Evolutionary conservation across 148 eudicot genomes (phyloP).

Genomic region (Gaultheria prostrata): DNA sequence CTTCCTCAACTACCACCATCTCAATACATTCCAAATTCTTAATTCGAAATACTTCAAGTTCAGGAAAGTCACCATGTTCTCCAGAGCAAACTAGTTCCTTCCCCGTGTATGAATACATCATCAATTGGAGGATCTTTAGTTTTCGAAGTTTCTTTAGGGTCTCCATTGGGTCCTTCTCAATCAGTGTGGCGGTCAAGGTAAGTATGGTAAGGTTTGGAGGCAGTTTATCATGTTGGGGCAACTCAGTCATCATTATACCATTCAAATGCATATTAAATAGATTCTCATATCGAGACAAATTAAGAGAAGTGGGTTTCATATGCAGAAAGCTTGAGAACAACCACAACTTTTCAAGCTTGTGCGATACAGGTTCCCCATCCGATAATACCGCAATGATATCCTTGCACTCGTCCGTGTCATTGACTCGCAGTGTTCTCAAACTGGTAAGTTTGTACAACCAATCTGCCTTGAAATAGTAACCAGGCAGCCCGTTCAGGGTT

Average conservation of each 20-base stretch:
- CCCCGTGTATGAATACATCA: background rate
- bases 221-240: background rate
- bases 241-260: background rate
- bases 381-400: background rate
- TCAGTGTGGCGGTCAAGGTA: rapidly evolving
- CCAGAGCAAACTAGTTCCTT: background rate
- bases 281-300: background rate
- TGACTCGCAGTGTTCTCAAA: background rate
- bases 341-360: background rate
- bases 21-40: background rate
- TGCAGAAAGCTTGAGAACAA: background rate
- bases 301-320: background rate
- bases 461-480: background rate
- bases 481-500: background rate
- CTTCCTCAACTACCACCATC: background rate
- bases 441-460: background rate
- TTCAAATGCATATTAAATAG: background rate
- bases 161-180: background rate
- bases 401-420: too few relatives aligned
- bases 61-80: background rate
- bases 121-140: background rate
- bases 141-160: background rate
- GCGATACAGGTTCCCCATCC: background rate
- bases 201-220: conserved; percentile 18
- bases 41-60: conserved; percentile 5